Evolutionary conservation across 164 flowering plant species (phyloP).

Genomic region (Tetracentron sinense): DNA sequence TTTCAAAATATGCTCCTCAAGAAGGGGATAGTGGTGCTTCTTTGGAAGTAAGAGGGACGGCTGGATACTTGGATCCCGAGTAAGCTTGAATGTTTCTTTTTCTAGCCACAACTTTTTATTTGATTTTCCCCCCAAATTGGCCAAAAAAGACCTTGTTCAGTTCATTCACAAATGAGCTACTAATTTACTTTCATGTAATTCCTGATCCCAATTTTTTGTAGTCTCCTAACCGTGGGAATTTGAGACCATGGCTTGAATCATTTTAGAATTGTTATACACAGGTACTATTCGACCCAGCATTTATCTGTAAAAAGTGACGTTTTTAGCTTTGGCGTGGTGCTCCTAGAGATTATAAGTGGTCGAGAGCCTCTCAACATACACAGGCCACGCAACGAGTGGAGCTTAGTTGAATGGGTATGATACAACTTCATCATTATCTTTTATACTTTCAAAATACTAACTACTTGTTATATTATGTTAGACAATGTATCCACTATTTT

Average conservation of each 20-base stretch:
- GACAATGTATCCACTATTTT: no score
- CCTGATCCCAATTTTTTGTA: neutral
- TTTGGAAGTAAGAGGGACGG: constrained; percentile 81
- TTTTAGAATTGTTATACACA: constrained; percentile 15
- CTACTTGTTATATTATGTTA: neutral
- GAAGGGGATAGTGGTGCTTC: constrained; percentile 75
- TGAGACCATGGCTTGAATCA: constrained; percentile 2
- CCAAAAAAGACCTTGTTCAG: neutral
- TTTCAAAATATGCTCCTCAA: constrained; percentile 81
- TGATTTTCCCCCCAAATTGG: neutral
- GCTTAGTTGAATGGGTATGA: constrained; percentile 85
- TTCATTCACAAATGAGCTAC: neutral
- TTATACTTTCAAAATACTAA: neutral
- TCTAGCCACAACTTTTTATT: neutral
- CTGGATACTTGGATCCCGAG: constrained; percentile 87
- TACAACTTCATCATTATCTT: constrained; percentile 2
- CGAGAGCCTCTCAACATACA: constrained; percentile 77
- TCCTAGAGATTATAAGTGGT: constrained; percentile 72
- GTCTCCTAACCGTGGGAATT: neutral
- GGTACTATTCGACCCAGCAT: constrained; percentile 78
- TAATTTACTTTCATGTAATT: no score
- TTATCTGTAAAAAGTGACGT: constrained; percentile 80
- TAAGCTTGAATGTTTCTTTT: constrained; percentile 32
- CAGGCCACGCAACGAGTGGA: constrained; percentile 76
- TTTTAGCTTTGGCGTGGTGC: constrained; percentile 82